Evolutionary conservation across 306 rosid species (phyloP).

Genomic region (Dryas drummondii): DNA sequence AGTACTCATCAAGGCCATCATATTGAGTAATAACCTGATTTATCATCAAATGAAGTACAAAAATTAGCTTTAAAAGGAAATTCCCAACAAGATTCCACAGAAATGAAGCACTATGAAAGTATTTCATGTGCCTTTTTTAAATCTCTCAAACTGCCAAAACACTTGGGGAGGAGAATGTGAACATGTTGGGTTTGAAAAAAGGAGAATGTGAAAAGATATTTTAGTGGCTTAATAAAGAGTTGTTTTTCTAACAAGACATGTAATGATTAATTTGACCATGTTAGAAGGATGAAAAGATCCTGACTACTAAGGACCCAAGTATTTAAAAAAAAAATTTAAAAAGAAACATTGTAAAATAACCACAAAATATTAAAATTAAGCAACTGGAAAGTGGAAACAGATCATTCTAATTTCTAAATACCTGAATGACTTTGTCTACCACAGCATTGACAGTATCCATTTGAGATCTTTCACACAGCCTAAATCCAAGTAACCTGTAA

Average conservation of each 20-base stretch:
- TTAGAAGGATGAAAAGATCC: too few relatives aligned
- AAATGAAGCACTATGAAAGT: background rate
- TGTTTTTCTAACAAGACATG: too few relatives aligned
- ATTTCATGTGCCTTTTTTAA: too few relatives aligned
- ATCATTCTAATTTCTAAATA: slow-evolving; percentile 32
- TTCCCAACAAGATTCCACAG: slow-evolving; percentile 2
- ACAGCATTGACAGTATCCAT: slow-evolving; percentile 47
- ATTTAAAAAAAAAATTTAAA: background rate
- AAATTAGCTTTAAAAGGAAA: slow-evolving; percentile 9
- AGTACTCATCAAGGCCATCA: slow-evolving; percentile 68
- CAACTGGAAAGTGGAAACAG: slow-evolving; percentile 24
- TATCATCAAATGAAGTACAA: slow-evolving; percentile 16
- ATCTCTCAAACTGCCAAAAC: too few relatives aligned
- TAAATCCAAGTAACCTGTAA: slow-evolving; percentile 90
- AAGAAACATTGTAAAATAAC: slow-evolving; percentile 9
- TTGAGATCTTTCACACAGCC: slow-evolving; percentile 65
- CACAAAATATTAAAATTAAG: slow-evolving; percentile 9
- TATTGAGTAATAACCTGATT: slow-evolving; percentile 62
- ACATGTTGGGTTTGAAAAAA: too few relatives aligned
- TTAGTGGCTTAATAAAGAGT: too few relatives aligned
- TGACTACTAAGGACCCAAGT: background rate
- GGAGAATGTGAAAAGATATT: too few relatives aligned
- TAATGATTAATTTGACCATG: too few relatives aligned
- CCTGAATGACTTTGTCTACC: slow-evolving; percentile 69
- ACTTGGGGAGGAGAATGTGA: too few relatives aligned